A percentile compares a stretch with the other conserved stretches of the same genome.
Evolutionary conservation across 805 yeast species (phyloP).

Genomic region (Yarrowia sp.): DNA sequence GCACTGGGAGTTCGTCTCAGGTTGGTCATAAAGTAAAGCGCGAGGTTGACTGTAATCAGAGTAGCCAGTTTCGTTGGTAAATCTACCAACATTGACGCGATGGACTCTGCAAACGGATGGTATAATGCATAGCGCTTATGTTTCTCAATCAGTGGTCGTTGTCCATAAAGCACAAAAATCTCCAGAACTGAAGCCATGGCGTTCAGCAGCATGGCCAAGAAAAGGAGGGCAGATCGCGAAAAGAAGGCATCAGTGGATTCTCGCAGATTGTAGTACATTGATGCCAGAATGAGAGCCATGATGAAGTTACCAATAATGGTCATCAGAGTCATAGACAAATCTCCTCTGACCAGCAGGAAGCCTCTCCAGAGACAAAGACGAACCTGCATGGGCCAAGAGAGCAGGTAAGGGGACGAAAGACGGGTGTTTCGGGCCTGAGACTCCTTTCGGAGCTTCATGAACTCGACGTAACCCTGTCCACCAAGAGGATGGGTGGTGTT

Average conservation of each 20-base stretch:
- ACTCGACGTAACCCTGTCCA: constrained; percentile 33
- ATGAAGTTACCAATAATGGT: constrained; percentile 46
- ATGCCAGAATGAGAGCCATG: constrained; percentile 55
- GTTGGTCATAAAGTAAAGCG: constrained; percentile 53
- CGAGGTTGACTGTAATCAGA: constrained; percentile 47
- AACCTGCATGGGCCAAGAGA: constrained; percentile 47
- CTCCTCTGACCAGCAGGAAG: constrained; percentile 52
- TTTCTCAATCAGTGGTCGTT: constrained; percentile 56
- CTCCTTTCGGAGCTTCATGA: constrained; percentile 35
- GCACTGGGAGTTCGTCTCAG: constrained; percentile 52
- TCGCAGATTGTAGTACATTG: constrained; percentile 52
- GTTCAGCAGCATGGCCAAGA: constrained; percentile 49
- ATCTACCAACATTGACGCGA: constrained; percentile 59
- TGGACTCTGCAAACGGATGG: constrained; percentile 61
- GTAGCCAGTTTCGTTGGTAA: constrained; percentile 49
- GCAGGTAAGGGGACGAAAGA: constrained; percentile 42
- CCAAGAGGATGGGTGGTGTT: constrained; percentile 31
- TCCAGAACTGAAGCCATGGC: constrained; percentile 48
- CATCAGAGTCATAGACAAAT: constrained; percentile 45
- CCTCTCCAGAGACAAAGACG: constrained; percentile 49
- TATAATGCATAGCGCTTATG: constrained; percentile 57
- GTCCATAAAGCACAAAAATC: constrained; percentile 44
- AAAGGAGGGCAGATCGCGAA: constrained; percentile 58
- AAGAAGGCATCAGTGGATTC: constrained; percentile 51
- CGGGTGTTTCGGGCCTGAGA: constrained; percentile 38